A percentile compares a stretch with the other conserved stretches of the same genome.
Evolutionary conservation across 768 basidiomycete species (phyloP).

Genomic region (Basidioascus undulatus): DNA sequence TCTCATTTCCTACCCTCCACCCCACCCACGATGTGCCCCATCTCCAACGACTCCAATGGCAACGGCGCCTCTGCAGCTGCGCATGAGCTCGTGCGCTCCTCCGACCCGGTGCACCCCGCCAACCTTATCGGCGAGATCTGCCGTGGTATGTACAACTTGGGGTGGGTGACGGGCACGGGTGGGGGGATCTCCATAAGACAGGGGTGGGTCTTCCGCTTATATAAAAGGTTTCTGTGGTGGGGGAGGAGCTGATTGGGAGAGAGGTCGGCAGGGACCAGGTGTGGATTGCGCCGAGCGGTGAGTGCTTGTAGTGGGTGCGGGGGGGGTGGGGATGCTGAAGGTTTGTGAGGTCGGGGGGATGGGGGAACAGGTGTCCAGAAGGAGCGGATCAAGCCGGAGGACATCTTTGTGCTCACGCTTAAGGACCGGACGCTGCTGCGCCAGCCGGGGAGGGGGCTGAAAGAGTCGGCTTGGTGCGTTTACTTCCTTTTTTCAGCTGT

Average conservation of each 20-base stretch:
- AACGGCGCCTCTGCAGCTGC: too few species aligned
- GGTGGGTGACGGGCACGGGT: constrained; percentile 83
- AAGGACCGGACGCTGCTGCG: constrained; percentile 54
- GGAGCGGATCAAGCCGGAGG: constrained; percentile 53
- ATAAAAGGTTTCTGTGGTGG: background rate
- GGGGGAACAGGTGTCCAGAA: constrained; percentile 83
- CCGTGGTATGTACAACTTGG: constrained; percentile 55
- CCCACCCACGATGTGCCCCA: too few species aligned
- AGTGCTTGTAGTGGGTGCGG: too few species aligned
- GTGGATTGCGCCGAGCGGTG: too few species aligned
- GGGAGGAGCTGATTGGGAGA: constrained; percentile 4
- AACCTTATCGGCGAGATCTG: constrained; percentile 74
- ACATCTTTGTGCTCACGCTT: constrained; percentile 67
- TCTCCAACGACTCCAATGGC: too few species aligned
- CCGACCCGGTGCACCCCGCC: constrained; percentile 41
- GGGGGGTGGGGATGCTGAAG: too few species aligned
- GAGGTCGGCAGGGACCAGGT: too few species aligned
- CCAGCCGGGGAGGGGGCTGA: constrained; percentile 41
- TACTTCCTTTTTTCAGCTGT: too few species aligned
- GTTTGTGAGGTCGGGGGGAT: too few species aligned
- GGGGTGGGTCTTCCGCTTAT: constrained; percentile 8
- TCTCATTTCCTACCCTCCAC: too few species aligned
- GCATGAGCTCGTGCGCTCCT: too few species aligned
- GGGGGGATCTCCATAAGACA: constrained; percentile 16
- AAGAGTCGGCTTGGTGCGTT: constrained; percentile 69